Base-by-base conservation (phyloP, 1,284 basidiomycete species). In the Lignosus rhinocerotis region DNA sequence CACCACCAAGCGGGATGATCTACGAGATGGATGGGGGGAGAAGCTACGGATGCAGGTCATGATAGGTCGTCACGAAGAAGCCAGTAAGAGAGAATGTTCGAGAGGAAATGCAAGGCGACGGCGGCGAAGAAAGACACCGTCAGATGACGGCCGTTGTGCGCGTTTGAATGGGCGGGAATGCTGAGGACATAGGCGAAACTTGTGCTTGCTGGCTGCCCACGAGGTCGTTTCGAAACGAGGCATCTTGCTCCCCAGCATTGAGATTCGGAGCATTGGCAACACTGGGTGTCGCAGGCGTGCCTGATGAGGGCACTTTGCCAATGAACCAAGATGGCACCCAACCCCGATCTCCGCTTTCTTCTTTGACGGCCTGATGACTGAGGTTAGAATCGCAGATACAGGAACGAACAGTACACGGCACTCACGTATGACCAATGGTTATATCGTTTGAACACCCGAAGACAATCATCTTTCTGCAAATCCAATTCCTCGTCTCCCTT, bases 361-460 rank as follows among this genome's bases (percentile, higher is more conserved):
- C 90, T 72, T 93, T 93, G 67, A 96, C 92, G 63, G 92, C 90
- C 86, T 93, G 69, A 56, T 59, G 52, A 38, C 5, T 45, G 45
- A 57, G 30, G 57, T 54, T 19, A 52, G 53, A 55, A 64, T 43
- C 1, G 34, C 2, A 21, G 21, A 9, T 6, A 32, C 11, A 3
- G 42, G 51, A 60, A 48, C 53, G 53, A 43, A 33, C 32, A 56
- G 14, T 31, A 48, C 45, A 56, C 4, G 4, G 25, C 49, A 78
- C 84, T 59, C 65, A 90, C 88, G 75, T 94, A 95, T 74, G 90
- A 94, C 94, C 95, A 97, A 77, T 96, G 93, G 66, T 97, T 97
- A 73, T 98, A 98, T 67, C 93, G 86, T 79, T 98, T 99, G 78
- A 98, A 98, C 47, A 99, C 96, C 60, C 94, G 80, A 60, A 99